Conservation (phyloP, 2,329 filamentous ascomycete species). For the Fusarium sp. region DNA sequence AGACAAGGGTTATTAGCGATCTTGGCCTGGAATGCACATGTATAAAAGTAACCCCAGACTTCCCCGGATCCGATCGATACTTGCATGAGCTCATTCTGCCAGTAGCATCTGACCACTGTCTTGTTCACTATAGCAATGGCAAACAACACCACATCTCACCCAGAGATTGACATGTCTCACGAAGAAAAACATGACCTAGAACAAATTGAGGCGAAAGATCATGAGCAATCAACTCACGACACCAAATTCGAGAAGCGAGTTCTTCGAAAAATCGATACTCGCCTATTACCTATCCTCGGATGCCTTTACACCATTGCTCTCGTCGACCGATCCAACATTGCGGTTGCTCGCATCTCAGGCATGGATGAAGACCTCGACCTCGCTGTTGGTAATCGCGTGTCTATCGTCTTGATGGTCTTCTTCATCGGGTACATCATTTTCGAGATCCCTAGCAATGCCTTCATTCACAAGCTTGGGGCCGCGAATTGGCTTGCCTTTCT, state of each 20-base stretch:
- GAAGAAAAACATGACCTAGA: slow-evolving; percentile 14
- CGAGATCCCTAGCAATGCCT: slow-evolving; percentile 30
- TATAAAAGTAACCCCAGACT: not conserved
- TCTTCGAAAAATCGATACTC: slow-evolving; percentile 20
- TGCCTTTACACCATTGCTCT: slow-evolving; percentile 35
- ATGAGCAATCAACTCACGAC: not conserved
- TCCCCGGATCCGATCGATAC: not conserved
- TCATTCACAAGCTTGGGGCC: slow-evolving; percentile 31
- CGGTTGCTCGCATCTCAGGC: slow-evolving; percentile 28
- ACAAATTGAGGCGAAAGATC: not conserved
- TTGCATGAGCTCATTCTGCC: not conserved
- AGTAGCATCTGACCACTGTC: not conserved
- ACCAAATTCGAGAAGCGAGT: slow-evolving; percentile 29
- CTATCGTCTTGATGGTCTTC: slow-evolving; percentile 30
- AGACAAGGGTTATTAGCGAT: not conserved
- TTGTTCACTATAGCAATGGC: not conserved
- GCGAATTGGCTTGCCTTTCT: slow-evolving; percentile 36
- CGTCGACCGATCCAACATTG: slow-evolving; percentile 30
- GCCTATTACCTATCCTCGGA: slow-evolving; percentile 25
- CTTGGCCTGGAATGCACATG: no score
- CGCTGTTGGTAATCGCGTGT: slow-evolving; percentile 6
- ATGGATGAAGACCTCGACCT: slow-evolving; percentile 33
- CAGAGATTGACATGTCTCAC: slow-evolving; percentile 1
- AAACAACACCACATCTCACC: not conserved
- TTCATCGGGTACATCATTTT: slow-evolving; percentile 36